Conservation (phyloP, 2,329 filamentous ascomycete species). For the Hypoxylon sp. region DNA sequence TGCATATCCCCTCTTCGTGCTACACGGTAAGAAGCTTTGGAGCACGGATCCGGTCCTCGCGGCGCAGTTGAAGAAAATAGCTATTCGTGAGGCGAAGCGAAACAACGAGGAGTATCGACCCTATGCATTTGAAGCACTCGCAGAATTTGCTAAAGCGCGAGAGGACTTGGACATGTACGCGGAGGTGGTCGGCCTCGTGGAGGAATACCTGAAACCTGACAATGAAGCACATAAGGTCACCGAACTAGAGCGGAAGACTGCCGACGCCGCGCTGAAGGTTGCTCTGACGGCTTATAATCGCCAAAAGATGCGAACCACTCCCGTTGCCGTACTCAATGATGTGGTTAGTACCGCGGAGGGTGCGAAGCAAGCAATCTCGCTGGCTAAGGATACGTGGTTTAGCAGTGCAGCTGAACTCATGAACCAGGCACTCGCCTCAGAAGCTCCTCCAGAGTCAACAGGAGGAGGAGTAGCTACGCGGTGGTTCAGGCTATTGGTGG, state of each 20-base stretch:
- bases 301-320: conserved; percentile 53
- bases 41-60: conserved; percentile 64
- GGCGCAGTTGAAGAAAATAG: conserved; percentile 81
- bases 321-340: conserved; percentile 55
- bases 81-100: conserved; percentile 87
- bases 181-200: conserved; percentile 74
- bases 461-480: conserved; percentile 46
- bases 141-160: conserved; percentile 76
- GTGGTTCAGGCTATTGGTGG: conserved; percentile 63
- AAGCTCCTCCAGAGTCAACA: conserved; percentile 20
- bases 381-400: conserved; percentile 67
- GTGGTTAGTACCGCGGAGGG: conserved; percentile 56
- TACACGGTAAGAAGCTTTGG: conserved; percentile 71
- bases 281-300: conserved; percentile 64
- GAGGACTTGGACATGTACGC: conserved; percentile 77
- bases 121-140: conserved; percentile 78
- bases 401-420: conserved; percentile 62
- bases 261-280: conserved; percentile 64
- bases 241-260: conserved; percentile 58
- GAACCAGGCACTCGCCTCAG: conserved; percentile 53
- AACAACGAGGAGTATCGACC: conserved; percentile 88
- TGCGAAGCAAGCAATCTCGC: conserved; percentile 53
- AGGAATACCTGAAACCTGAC: conserved; percentile 69
- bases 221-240: conserved; percentile 58
- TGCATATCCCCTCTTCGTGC: conserved; percentile 82